Evolutionary conservation across 2,329 filamentous ascomycete species (phyloP).

Genomic region (Epichloe brachyelytri): DNA sequence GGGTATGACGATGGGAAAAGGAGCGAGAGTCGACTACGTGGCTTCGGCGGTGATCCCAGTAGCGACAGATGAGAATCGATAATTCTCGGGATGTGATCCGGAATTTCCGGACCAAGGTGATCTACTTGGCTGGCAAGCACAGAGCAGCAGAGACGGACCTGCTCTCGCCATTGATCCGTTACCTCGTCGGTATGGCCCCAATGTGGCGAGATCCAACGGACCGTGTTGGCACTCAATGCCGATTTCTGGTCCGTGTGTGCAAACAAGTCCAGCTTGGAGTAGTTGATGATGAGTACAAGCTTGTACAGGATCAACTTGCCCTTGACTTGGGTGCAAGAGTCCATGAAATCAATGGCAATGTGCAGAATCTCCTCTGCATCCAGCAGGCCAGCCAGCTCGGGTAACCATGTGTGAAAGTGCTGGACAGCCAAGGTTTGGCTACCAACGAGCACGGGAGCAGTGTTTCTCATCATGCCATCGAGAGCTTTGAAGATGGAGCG

Average conservation of each 20-base stretch:
- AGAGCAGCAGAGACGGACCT: constrained; percentile 86
- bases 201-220: constrained; percentile 83
- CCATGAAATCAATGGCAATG: constrained; percentile 85
- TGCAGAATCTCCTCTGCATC: constrained; percentile 76
- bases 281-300: constrained; percentile 83
- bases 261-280: constrained; percentile 73
- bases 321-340: constrained; percentile 75
- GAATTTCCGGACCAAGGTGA: constrained; percentile 66
- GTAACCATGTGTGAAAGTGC: constrained; percentile 95
- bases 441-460: constrained; percentile 73
- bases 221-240: constrained; percentile 66
- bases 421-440: constrained; percentile 93
- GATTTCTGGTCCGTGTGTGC: constrained; percentile 61
- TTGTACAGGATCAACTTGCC: constrained; percentile 89
- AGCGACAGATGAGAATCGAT: constrained; percentile 80
- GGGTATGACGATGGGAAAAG: constrained; percentile 86
- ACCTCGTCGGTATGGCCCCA: constrained; percentile 69
- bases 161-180: constrained; percentile 79
- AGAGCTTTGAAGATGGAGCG: constrained; percentile 81
- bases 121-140: constrained; percentile 78
- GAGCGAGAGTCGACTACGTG: constrained; percentile 62
- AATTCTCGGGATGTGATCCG: constrained; percentile 81
- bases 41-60: constrained; percentile 37
- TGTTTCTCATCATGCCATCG: constrained; percentile 79
- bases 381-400: constrained; percentile 68